These are phyloP conservation scores for Alliaria petiolata DNA, from an alignment of 345 rosid genomes.

Conservation along the genomic window DNA sequence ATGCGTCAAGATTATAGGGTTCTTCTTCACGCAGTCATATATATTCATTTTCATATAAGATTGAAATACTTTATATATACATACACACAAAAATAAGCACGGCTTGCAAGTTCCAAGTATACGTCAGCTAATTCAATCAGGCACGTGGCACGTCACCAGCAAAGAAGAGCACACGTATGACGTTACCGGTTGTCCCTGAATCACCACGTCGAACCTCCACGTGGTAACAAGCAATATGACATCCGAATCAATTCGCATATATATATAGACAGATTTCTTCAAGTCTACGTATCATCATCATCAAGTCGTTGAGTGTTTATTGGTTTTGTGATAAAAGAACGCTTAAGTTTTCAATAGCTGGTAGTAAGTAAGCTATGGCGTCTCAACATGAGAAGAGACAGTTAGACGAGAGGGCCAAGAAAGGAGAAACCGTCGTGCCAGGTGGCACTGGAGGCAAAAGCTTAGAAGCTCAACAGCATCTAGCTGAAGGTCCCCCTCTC, in stretches of 20 bases:
- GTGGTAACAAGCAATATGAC: neutral
- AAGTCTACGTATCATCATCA: slow-evolving; percentile 1
- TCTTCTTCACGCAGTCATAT: too few relatives aligned
- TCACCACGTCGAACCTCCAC: slow-evolving; percentile 23
- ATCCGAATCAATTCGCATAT: neutral
- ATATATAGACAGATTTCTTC: neutral
- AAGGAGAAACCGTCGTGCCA: slow-evolving; percentile 72
- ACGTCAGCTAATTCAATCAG: slow-evolving; percentile 7
- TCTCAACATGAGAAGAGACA: slow-evolving; percentile 47
- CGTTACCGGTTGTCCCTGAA: slow-evolving; percentile 21
- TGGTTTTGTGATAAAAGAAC: neutral
- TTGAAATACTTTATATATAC: too few relatives aligned
- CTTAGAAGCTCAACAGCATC: slow-evolving; percentile 84
- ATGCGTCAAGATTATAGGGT: too few relatives aligned
- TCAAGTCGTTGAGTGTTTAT: neutral
- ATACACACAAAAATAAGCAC: too few relatives aligned
- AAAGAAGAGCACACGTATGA: slow-evolving; percentile 31
- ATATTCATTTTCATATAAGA: too few relatives aligned
- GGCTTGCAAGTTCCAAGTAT: neutral
- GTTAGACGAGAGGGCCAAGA: slow-evolving; percentile 63
- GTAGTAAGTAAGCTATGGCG: slow-evolving; percentile 28
- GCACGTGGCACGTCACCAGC: slow-evolving; percentile 18
- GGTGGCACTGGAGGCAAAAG: slow-evolving; percentile 89
- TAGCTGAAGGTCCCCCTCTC: slow-evolving; percentile 55
- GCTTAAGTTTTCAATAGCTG: neutral